These are phyloP conservation scores for Aspergillus proliferans DNA, from an alignment of 2,329 filamentous ascomycete species.

Conservation along the genomic window DNA sequence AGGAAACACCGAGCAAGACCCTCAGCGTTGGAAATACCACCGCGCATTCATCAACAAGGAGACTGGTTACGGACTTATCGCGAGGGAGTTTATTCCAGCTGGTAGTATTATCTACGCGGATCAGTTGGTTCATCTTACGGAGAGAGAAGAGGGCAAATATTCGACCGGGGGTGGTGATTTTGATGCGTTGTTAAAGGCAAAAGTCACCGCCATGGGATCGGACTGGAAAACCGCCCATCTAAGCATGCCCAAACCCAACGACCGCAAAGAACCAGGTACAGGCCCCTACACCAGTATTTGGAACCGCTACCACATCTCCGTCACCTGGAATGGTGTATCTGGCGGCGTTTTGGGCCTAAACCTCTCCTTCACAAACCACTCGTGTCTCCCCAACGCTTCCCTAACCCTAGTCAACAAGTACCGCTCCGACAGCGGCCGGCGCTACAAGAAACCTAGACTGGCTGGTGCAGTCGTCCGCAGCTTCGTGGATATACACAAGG, in stretches of 20 bases:
- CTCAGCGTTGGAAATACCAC: neutral
- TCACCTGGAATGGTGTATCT: neutral
- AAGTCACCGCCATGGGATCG: constrained; percentile 5
- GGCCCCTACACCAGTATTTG: constrained; percentile 3
- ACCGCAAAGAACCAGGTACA: neutral
- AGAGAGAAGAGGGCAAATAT: neutral
- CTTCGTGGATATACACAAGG: constrained; percentile 12
- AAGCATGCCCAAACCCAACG: constrained; percentile 1
- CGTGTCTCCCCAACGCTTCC: constrained; percentile 18
- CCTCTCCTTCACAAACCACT: constrained; percentile 18
- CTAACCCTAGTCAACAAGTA: constrained; percentile 8
- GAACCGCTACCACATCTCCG: constrained; percentile 4
- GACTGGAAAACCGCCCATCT: constrained; percentile 8
- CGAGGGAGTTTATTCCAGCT: constrained; percentile 5
- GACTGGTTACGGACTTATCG: constrained; percentile 7
- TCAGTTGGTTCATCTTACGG: constrained; percentile 1
- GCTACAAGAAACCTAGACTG: neutral
- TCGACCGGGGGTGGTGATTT: neutral
- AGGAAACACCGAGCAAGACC: neutral
- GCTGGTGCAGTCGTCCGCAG: constrained; percentile 10
- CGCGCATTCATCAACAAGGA: constrained; percentile 2
- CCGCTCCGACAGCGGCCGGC: neutral
- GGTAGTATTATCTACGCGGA: constrained; percentile 9
- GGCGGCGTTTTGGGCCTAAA: constrained; percentile 8
- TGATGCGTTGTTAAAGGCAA: constrained; percentile 4